Conservation (phyloP, 495 filamentous ascomycete genomes). For the Aspergillus biplanus region DNA sequence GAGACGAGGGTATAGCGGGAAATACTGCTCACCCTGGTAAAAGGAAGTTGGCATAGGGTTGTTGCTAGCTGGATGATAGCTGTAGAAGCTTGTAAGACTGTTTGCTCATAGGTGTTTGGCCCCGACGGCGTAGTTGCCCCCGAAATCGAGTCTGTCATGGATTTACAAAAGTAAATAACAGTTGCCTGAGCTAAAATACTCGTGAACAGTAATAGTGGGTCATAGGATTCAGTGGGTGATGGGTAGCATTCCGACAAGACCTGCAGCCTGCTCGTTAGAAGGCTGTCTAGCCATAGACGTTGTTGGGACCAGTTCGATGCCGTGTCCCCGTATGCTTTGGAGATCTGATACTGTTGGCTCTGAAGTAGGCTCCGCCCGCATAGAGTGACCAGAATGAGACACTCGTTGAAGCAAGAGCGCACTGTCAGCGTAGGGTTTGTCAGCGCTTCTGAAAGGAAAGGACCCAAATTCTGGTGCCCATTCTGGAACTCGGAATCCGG, state of each 20-base stretch:
- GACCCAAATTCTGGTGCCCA: constrained; percentile 41
- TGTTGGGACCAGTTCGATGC: constrained; percentile 43
- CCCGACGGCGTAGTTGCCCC: too few species aligned
- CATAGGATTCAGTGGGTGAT: constrained; percentile 30
- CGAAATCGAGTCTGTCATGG: too few species aligned
- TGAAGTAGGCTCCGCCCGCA: constrained; percentile 52
- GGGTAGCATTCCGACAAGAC: constrained; percentile 22
- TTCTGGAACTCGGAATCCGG: constrained; percentile 54
- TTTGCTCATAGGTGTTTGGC: too few species aligned
- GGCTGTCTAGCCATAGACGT: constrained; percentile 49
- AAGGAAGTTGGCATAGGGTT: constrained; percentile 46
- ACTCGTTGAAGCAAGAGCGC: constrained; percentile 51
- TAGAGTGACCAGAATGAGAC: constrained; percentile 50
- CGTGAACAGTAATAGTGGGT: constrained; percentile 47
- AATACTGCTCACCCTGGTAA: constrained; percentile 34
- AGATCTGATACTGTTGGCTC: constrained; percentile 37
- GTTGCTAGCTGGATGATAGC: constrained; percentile 46
- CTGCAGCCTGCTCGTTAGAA: constrained; percentile 43
- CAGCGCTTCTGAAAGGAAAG: constrained; percentile 51
- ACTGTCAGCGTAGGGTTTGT: constrained; percentile 28
- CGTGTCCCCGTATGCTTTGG: constrained; percentile 30
- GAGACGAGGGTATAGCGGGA: too few species aligned
- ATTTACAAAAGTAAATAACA: constrained; percentile 42
- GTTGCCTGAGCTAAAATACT: constrained; percentile 49
- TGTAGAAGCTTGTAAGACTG: too few species aligned